Percentiles rank a stretch among this genome's conserved stretches.
These are phyloP conservation scores for Phytophthora quininea DNA, from an alignment of 352 stramenopile genomes.

Conservation along the genomic window DNA sequence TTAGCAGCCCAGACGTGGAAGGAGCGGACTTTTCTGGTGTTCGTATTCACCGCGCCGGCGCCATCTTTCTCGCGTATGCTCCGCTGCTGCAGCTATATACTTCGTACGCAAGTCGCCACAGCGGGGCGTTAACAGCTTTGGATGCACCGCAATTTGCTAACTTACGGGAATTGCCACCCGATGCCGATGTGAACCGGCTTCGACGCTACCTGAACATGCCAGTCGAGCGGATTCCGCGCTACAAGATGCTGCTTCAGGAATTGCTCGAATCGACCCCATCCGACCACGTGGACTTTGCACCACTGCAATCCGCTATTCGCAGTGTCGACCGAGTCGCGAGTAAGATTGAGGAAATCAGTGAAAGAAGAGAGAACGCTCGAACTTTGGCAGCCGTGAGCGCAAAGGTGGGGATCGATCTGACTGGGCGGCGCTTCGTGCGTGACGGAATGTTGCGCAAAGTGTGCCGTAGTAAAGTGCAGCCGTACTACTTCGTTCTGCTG, in stretches of 20 bases:
- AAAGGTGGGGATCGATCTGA: constrained; percentile 74
- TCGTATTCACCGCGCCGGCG: constrained; percentile 50
- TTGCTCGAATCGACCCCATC: constrained; percentile 66
- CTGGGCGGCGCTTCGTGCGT: constrained; percentile 66
- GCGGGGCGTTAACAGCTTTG: constrained; percentile 69
- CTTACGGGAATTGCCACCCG: constrained; percentile 75
- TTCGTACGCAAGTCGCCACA: constrained; percentile 84
- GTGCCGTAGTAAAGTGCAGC: constrained; percentile 82
- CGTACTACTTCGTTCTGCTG: constrained; percentile 86
- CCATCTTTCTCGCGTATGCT: constrained; percentile 88
- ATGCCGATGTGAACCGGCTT: constrained; percentile 66
- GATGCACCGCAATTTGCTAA: constrained; percentile 71
- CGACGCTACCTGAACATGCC: constrained; percentile 87
- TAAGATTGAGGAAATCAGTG: constrained; percentile 86
- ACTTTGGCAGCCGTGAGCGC: constrained; percentile 66
- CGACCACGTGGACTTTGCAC: constrained; percentile 77
- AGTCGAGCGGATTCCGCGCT: constrained; percentile 85
- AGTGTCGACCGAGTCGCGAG: constrained; percentile 76
- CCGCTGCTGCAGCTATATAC: constrained; percentile 88
- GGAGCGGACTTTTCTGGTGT: constrained; percentile 15
- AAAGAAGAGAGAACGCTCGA: constrained; percentile 64
- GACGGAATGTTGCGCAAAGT: constrained; percentile 88
- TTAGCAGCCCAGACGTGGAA: constrained; percentile 9
- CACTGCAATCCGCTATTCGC: constrained; percentile 73
- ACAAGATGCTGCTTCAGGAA: constrained; percentile 85